Percentiles rank a stretch among this genome's conserved stretches.
These are phyloP conservation scores for Mortierella polycephala DNA, from an alignment of 371 early-diverging fungal genomes.

Conservation along the genomic window DNA sequence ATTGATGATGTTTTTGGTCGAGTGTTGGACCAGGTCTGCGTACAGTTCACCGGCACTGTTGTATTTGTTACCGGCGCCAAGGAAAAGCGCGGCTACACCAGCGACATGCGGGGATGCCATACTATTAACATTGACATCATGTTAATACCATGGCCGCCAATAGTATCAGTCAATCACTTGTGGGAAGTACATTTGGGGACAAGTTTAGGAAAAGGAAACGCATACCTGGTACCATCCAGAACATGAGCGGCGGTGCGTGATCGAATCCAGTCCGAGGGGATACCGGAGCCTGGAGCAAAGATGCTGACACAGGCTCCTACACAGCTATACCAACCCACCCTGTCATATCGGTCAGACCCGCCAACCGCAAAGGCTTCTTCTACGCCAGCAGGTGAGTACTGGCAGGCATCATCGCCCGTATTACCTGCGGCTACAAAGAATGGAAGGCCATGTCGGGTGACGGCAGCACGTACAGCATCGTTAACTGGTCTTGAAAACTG, in stretches of 20 bases:
- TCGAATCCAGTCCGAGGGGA: slow-evolving; percentile 61
- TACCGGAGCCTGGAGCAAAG: slow-evolving; percentile 62
- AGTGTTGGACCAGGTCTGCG: slow-evolving; percentile 68
- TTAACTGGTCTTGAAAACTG: slow-evolving; percentile 57
- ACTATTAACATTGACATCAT: slow-evolving; percentile 3
- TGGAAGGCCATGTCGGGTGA: slow-evolving; percentile 51
- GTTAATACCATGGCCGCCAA: too few relatives aligned
- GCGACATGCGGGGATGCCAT: slow-evolving; percentile 99
- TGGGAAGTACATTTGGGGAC: too few relatives aligned
- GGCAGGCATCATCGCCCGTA: slow-evolving; percentile 70
- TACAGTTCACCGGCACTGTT: slow-evolving; percentile 79
- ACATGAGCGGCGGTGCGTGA: slow-evolving; percentile 43
- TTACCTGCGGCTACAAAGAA: slow-evolving; percentile 82
- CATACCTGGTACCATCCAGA: slow-evolving; percentile 72
- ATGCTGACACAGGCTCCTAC: slow-evolving; percentile 66
- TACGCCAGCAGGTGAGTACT: slow-evolving; percentile 71
- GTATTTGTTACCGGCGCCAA: slow-evolving; percentile 50
- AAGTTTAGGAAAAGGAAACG: background rate
- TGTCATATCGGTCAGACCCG: slow-evolving; percentile 61
- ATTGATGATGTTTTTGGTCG: slow-evolving; percentile 71
- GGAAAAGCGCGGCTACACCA: slow-evolving; percentile 93
- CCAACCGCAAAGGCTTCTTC: slow-evolving; percentile 76
- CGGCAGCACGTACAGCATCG: slow-evolving; percentile 60
- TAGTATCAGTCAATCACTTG: too few relatives aligned
- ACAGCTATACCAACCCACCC: slow-evolving; percentile 64